Evolutionary conservation across 1,284 basidiomycete genomes (phyloP).

Genomic region (Malassezia sympodialis): DNA sequence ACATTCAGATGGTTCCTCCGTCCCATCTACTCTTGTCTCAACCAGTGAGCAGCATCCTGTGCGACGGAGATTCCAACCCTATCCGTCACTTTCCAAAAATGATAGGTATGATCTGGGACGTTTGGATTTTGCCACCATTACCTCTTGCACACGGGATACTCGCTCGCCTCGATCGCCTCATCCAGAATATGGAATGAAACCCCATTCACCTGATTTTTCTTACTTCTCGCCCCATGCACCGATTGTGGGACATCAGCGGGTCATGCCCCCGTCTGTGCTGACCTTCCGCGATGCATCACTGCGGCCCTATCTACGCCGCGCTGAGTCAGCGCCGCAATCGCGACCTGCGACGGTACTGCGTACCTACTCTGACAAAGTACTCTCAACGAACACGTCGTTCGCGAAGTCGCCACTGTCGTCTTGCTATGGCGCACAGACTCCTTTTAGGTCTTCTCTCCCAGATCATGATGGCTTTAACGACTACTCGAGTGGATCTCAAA

Average conservation of each 20-base stretch:
- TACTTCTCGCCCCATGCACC: neutral
- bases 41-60: neutral
- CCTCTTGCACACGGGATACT: neutral
- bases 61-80: neutral
- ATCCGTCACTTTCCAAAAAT: neutral
- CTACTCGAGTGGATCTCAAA: neutral
- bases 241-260: neutral
- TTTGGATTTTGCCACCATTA: neutral
- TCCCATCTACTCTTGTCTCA: neutral
- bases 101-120: neutral
- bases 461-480: neutral
- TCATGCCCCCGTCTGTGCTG: neutral
- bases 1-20: neutral
- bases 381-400: neutral
- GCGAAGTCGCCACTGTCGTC: neutral
- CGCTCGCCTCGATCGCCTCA: neutral
- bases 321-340: neutral
- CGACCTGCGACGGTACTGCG: neutral
- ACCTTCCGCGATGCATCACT: neutral
- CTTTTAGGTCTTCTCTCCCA: neutral
- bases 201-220: neutral
- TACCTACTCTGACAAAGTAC: neutral
- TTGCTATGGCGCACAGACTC: neutral
- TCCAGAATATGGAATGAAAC: neutral
- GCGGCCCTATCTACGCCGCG: neutral